Base-by-base conservation (phyloP, 2,329 filamentous ascomycete species). In the Sclerotinia borealis region DNA sequence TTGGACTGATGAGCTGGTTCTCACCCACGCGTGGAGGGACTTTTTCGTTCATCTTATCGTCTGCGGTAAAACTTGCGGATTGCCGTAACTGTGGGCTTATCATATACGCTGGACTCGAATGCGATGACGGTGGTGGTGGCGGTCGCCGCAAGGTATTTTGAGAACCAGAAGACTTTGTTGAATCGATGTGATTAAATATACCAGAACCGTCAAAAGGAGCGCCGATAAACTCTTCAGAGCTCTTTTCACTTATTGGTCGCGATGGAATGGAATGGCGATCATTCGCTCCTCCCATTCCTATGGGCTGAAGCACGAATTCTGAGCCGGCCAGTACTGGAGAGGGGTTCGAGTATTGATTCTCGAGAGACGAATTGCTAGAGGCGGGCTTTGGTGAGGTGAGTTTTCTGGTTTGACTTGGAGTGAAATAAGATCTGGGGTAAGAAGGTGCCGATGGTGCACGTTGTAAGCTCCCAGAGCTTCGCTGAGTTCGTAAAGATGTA, bases 151-250 rank as follows among this genome's bases (percentile, higher is more conserved):
- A 70, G 59, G 73, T 72, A 63, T 74, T 74, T 50, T 75, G 74
- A 67, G 72, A 72, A 29, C 70, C 68, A 2, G 72, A 67, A 13
- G 72, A 70, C 49, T 72, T 74, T n/a, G 72, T 68, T 17, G 72
- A 80, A 70, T 86, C 83, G 72, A 87, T 79, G 69, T 83, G 83
- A 74, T 80, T 82, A 71, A 87, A 77, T 69, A 87, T 86, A 68
- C 81, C 81, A 63, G 79, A 81, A 70, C 83, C 81, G 83, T 88
- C 85, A 75, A 88, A 88, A 49, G 85, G 85, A 67, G 84, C 83
- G 70, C 85, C 85, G 76, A 88, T 80, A 64, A 88, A 77, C 68
- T 87, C 85, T 75, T 86, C 83, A 62, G 83, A 79, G 11, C 78
- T 74, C 69, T 78, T 78, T 66, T 77, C 76, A 66, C 75, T 77